phyloP scores from a whole-genome alignment of 2,329 filamentous ascomycete species.

The Exophiala sideris region DNA sequence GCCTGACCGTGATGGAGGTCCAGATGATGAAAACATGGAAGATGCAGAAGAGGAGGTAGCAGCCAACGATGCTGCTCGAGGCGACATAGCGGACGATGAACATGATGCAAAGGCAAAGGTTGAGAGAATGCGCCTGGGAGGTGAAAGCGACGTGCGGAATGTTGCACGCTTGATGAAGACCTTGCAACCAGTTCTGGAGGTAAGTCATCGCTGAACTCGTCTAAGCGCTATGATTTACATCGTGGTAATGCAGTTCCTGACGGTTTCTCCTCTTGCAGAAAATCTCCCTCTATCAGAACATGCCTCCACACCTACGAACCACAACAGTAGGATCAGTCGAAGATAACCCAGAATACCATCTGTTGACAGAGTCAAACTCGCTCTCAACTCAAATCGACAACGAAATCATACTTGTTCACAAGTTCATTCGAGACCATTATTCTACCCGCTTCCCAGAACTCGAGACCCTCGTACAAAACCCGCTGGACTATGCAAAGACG shows the following conservation, averaged over 20 bases:
- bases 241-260: conserved; percentile 64
- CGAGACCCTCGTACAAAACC: conserved; percentile 83
- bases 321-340: conserved; percentile 77
- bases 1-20: not conserved
- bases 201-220: conserved; percentile 50
- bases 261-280: conserved; percentile 62
- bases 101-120: conserved; percentile 73
- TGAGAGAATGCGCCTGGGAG: conserved; percentile 75
- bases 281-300: conserved; percentile 72
- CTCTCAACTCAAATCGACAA: conserved; percentile 89
- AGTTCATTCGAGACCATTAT: conserved; percentile 94
- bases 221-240: conserved; percentile 59
- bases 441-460: conserved; percentile 90
- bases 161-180: conserved; percentile 79
- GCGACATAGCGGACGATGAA: conserved; percentile 60
- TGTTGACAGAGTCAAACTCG: conserved; percentile 82
- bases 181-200: conserved; percentile 75
- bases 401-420: conserved; percentile 90
- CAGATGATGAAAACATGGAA: conserved; percentile 30
- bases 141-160: conserved; percentile 72
- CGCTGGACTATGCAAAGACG: conserved; percentile 91
- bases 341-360: conserved; percentile 86
- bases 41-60: conserved; percentile 30
- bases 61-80: conserved; percentile 47
- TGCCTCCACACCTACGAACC: conserved; percentile 62